Base-by-base conservation (phyloP, 2,329 filamentous ascomycete species). In the Beauveria sp. region DNA sequence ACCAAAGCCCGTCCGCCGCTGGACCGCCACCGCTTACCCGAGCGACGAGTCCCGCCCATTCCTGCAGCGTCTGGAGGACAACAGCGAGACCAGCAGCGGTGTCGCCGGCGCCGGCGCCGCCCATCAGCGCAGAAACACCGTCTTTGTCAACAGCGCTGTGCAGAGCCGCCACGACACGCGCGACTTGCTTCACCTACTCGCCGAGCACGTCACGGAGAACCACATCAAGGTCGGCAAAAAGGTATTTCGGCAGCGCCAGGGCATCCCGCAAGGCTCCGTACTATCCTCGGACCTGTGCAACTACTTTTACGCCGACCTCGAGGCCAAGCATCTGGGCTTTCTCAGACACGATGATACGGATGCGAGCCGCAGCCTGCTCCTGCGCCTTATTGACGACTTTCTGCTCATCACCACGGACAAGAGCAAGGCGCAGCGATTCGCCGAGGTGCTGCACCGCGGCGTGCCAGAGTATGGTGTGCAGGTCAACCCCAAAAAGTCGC, bases 211-310 rank as follows among this genome's bases (percentile, higher is more conserved):
- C n/a, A 80, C 87, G 64, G 80, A 87, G 63, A 97, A 98, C 69
- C 79, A 97, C 28, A 86, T 99, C 69, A 91, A 90, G 70, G 88
- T 98, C 45, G 93, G 92, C 53, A 93, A 92, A 75, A 90, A 88
- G 67, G 92, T 87, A 72, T 97, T 95, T 72, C 84, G 91, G 26
- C 95, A 99, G 72, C 93, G 87, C 72, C 79, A 83, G 24, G 95
- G 95, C 16, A 98, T 99, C 45, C 93, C 95, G 0, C 95, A 99
- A 73, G 95, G 95, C 8, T 97, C 93, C 0, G 83, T 97, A 1
- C 72, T 99, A 5, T 97, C 93, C 0, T 90, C 88, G 49, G 80
- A 92, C 46, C 80, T 99, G 5, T 98, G 95, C 79, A 98, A 92
- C 74, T 93, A 96, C 75, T 97, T 98, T 73, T 99, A 99, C 71